Conservation (phyloP, 805 yeast species). For the Myxozyma nipponensis region DNA sequence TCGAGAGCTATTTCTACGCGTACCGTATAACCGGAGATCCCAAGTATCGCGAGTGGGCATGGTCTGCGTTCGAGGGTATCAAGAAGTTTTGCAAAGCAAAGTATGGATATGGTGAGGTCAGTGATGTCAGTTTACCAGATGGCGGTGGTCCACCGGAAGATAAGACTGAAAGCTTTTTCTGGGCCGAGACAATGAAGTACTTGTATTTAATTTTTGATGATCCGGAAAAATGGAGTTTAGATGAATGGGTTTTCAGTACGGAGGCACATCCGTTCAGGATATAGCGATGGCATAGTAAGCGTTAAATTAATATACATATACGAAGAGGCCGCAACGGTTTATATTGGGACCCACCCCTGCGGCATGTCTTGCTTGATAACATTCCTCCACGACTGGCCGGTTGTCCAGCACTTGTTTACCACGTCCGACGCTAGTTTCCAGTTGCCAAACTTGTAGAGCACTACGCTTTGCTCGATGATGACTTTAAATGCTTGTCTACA, state of each 20-base stretch:
- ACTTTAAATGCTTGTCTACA: neutral
- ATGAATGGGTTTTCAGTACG: constrained; percentile 47
- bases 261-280: constrained; percentile 48
- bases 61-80: constrained; percentile 40
- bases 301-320: neutral
- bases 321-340: neutral
- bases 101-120: constrained; percentile 38
- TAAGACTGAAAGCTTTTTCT: constrained; percentile 47
- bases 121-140: constrained; percentile 36
- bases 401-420: neutral
- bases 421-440: neutral
- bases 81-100: constrained; percentile 32
- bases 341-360: neutral
- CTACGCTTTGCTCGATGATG: neutral
- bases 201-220: constrained; percentile 47
- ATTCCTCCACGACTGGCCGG: neutral
- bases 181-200: constrained; percentile 53
- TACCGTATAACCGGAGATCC: constrained; percentile 52
- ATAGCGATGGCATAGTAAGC: neutral
- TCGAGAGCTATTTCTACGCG: constrained; percentile 51
- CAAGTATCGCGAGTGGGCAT: constrained; percentile 48
- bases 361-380: neutral
- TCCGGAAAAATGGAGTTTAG: constrained; percentile 36
- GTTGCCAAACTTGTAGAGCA: neutral
- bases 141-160: constrained; percentile 31